These are phyloP conservation scores for Solanum verrucosum DNA, from an alignment of 257 asterid genomes.

Conservation along the genomic window DNA sequence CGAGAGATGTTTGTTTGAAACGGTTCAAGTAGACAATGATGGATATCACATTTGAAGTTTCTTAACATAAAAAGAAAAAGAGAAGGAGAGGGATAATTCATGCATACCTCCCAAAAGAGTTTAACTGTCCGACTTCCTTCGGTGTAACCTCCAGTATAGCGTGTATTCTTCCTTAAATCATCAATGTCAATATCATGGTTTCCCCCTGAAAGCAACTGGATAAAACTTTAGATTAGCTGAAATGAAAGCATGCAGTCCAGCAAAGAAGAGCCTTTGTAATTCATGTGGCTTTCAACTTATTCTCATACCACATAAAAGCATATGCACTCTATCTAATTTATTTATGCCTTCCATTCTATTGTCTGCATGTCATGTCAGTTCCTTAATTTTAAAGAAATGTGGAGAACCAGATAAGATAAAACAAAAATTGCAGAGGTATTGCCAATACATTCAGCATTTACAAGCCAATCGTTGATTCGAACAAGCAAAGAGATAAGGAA, in stretches of 20 bases:
- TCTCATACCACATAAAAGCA: neutral
- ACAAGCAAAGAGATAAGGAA: neutral
- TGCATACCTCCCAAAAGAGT: slow-evolving; percentile 89
- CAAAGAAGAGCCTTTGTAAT: neutral
- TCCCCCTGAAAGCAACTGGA: slow-evolving; percentile 90
- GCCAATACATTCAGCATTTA: neutral
- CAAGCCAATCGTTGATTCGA: neutral
- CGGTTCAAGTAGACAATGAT: neutral
- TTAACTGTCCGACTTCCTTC: slow-evolving; percentile 85
- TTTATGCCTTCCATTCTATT: neutral
- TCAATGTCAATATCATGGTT: slow-evolving; percentile 82
- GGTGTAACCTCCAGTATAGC: slow-evolving; percentile 84
- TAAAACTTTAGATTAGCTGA: neutral
- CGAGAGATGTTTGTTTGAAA: neutral
- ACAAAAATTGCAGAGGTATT: neutral
- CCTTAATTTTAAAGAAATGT: neutral
- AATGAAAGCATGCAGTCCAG: neutral
- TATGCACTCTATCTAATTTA: neutral
- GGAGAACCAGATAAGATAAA: neutral
- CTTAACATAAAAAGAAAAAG: neutral
- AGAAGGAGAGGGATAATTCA: slow-evolving; percentile 2
- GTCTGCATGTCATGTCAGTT: neutral
- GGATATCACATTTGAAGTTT: neutral
- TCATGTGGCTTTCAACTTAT: neutral
- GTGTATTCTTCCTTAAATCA: slow-evolving; percentile 76